Evolutionary conservation across 345 rosid genomes (phyloP), one percentile per base, ranked within the genome.

Genomic region (Eucalyptus dawsonii): DNA sequence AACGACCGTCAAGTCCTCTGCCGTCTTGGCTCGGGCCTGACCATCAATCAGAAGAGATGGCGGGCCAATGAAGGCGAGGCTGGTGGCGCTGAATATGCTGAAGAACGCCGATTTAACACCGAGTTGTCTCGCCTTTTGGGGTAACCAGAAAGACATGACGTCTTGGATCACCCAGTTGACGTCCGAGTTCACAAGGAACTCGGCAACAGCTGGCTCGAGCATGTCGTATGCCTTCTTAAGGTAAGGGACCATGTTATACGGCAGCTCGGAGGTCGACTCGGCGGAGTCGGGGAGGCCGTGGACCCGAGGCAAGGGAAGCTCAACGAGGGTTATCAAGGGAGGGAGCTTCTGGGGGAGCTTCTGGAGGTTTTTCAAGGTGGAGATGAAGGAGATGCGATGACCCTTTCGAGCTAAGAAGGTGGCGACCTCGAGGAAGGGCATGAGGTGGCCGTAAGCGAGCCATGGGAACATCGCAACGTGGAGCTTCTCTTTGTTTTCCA

Each of bases 101-200:
- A 93, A 92, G 86, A 86, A 90, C 27, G 53, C 92, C 6, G 88
- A 53, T 56, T 86, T 56, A 47, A 93, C 86, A 4, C 91, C 90
- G 7, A 92, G 69, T 47, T 58, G 87, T 29, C 89, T 27, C n/a
- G 93, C 90, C 15, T 90, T 37, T 3, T 91, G 86, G 42, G 94
- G 94, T 22, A 94, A 86, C 94, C 95, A 94, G 87, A 92, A 88
- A 67, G 95, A 49, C 25, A 91, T 88, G 67, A 92, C 88, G 88
- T 94, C 95, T 10, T 85, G 92, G 17, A 94, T 62, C 42, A 93
- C 27, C 95, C 94, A 94, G 19, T 93, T 19, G 21, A 89, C 94
- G 54, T 86, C 88, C 2, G 90, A 54, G 21, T 90, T 56, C 76
- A 87, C 87, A 5, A 94, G 93, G 53, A 94, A 89, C 19, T 53